Evolutionary conservation across 441 rosid species (phyloP).

Genomic region (Populus hybrid): DNA sequence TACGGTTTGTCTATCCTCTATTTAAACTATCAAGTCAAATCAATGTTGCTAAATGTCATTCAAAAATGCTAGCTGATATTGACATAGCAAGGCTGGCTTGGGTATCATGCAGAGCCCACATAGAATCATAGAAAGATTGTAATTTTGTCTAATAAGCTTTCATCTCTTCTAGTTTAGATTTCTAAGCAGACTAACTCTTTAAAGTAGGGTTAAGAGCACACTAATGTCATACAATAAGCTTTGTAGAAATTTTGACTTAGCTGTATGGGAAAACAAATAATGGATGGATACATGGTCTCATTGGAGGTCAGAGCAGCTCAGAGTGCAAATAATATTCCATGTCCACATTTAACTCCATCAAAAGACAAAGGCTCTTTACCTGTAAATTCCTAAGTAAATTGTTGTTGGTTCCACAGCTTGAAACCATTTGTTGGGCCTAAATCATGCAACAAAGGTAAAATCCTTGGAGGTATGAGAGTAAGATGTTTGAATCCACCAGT

Average conservation of each 20-base stretch:
- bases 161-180: neutral
- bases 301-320: neutral
- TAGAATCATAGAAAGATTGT: neutral
- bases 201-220: neutral
- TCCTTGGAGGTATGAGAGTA: constrained; percentile 77
- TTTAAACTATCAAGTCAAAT: neutral
- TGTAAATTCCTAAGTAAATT: constrained; percentile 63
- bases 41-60: neutral
- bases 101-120: neutral
- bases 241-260: neutral
- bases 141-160: neutral
- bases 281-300: neutral
- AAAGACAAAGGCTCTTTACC: constrained; percentile 37
- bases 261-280: neutral
- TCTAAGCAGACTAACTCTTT: neutral
- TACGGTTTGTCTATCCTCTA: neutral
- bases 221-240: neutral
- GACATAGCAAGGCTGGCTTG: neutral
- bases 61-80: neutral
- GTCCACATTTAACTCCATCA: neutral
- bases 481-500: constrained; percentile 68
- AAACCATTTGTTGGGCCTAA: constrained; percentile 89
- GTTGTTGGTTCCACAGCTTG: constrained; percentile 85
- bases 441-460: constrained; percentile 87
- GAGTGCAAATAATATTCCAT: neutral